Base-by-base conservation (phyloP, 192 early-diverging fungal genomes). In the Dispira simplex region DNA sequence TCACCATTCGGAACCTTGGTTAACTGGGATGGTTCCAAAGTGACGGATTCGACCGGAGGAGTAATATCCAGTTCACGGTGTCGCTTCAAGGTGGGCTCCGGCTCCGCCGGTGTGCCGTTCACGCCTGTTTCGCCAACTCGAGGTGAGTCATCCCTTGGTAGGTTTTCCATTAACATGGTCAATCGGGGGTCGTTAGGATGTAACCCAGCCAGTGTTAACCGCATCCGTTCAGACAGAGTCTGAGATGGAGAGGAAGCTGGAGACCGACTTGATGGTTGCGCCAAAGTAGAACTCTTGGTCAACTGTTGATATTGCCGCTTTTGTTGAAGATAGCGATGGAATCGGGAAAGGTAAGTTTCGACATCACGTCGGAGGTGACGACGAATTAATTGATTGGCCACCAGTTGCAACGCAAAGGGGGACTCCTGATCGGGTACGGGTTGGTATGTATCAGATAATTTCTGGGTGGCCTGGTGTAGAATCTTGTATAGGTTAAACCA, bases 401-500 rank as follows among this genome's bases (percentile, higher is more conserved):
- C 44, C 25, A 46, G 28, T n/a, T 20, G 4, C 16, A 62, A 25
- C 13, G 59, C n/a, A 45, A 62, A 62, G 26, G 59, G 59, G 44
- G 59, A 62, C 46, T 62, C 32, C n/a, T 14, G 12, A 20, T 62
- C 59, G 0, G 59, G 39, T 20, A 62, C 26, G 9, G 59, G 59
- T n/a, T 21, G 44, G 23, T 62, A 11, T 6, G 59, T 6, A 5
- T 45, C n/a, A 21, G 46, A 45, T n/a, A 62, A 6, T 8, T 44
- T 14, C 5, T 12, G 6, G n/a, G 59, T 44, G 18, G 59, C 43
- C 25, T 62, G 59, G 44, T 62, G 59, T 11, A 62, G 59, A 8
- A 62, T 25, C 59, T 62, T 62, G 59, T 62, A 62, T 45, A 62
- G 43, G n/a, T 39, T 62, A 25, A 62, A 44, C 59, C 39, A 46